phyloP scores from a whole-genome alignment of 257 asterid genomes.

The Nicotiana tabacum region DNA sequence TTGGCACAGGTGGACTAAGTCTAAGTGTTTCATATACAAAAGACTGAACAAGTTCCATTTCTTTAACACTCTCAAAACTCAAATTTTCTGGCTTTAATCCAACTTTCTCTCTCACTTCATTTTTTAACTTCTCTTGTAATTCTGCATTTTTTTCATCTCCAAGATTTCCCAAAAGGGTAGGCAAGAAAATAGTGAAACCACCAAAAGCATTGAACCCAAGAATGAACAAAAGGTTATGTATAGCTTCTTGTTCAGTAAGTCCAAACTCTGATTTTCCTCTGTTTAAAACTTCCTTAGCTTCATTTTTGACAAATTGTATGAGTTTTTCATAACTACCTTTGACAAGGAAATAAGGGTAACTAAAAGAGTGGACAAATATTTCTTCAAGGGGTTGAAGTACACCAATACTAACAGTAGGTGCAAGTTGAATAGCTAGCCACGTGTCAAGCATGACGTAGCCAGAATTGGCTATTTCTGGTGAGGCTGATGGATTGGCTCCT shows the following conservation, averaged over 20 bases:
- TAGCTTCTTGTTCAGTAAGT: conserved; percentile 60
- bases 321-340: conserved; percentile 64
- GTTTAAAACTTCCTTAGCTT: conserved; percentile 40
- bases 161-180: conserved; percentile 30
- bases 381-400: conserved; percentile 64
- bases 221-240: conserved; percentile 64
- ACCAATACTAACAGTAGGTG: conserved; percentile 48
- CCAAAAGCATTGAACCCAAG: conserved; percentile 91
- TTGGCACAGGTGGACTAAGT: conserved; percentile 73
- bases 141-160: conserved; percentile 31
- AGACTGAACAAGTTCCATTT: conserved; percentile 65
- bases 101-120: conserved; percentile 51
- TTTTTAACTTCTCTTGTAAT: conserved; percentile 43
- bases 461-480: conserved; percentile 42
- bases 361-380: conserved; percentile 76
- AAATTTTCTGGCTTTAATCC: conserved; percentile 21
- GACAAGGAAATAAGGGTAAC: conserved; percentile 62
- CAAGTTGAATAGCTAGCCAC: conserved; percentile 76
- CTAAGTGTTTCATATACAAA: conserved; percentile 76
- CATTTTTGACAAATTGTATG: conserved; percentile 30
- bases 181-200: conserved; percentile 53
- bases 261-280: conserved; percentile 52
- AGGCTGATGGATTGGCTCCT: conserved; percentile 53
- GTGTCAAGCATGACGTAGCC: conserved; percentile 52
- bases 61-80: conserved; percentile 42